Base-by-base conservation (phyloP, 495 filamentous ascomycete genomes). In the Immersiella caudata region DNA sequence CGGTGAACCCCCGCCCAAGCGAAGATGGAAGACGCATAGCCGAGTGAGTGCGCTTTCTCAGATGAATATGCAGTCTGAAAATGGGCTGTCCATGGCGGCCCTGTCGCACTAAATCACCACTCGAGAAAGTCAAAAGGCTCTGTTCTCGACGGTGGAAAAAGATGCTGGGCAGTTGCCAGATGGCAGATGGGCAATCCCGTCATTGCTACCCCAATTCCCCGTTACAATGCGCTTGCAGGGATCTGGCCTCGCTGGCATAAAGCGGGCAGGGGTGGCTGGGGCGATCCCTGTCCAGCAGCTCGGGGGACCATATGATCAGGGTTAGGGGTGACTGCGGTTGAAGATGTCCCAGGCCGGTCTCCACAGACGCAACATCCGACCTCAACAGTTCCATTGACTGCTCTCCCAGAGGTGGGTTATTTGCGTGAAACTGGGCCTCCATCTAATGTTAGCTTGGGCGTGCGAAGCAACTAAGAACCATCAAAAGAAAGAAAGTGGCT, bases 11-110 rank as follows among this genome's bases (percentile, higher is more conserved):
- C 49, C 24, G 52, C 40, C 50, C 11, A 60, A 36, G 68, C 24
- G 54, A 52, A 66, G 60, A 40, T 59, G 65, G 55, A 58, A 40
- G 51, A 52, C 70, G 68, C 71, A 75, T 73, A n/a, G 64, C 65
- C 27, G 59, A 54, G 33, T 64, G 51, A 22, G 55, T n/a, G n/a
- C 8, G 46, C 21, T 66, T 66, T 65, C 51, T 73, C 71, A 71
- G 40, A 51, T 64, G n/a, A 52, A 67, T 54, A 49, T 66, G 55
- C 61, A 52, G 52, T 51, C 33, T 27, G 65, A 26, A 67, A 46
- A 52, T 65, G 22, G 68, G 29, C 22, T 69, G 50, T 74, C 73
- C 74, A 75, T 76, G 68, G 73, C 67, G 67, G 29, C 54, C 20
- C 52, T 55, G 6, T 24, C 24, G 20, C n/a, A 55, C 3, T n/a